These are phyloP conservation scores for Pelargonium myrrhifolium DNA, from an alignment of 441 rosid species.

Conservation along the genomic window DNA sequence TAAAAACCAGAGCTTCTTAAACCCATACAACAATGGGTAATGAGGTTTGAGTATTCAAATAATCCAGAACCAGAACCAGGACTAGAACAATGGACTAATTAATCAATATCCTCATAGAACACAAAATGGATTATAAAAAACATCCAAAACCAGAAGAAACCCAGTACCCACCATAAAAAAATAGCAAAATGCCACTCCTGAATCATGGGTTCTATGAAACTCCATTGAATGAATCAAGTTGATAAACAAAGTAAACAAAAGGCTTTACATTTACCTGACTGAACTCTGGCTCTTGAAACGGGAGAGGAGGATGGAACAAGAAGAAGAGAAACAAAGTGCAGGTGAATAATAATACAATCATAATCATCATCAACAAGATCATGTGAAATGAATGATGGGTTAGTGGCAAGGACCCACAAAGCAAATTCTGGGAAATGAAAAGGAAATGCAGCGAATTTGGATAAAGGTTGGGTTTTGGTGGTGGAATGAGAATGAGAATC, in stretches of 20 bases:
- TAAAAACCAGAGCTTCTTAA: too few species aligned
- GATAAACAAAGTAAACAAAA: background rate
- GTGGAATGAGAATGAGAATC: conserved; percentile 54
- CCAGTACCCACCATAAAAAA: background rate
- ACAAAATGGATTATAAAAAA: background rate
- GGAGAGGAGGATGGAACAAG: conserved; percentile 11
- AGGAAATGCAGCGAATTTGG: conserved; percentile 10
- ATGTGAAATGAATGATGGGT: conserved; percentile 18
- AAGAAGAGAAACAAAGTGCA: conserved; percentile 15
- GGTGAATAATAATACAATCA: conserved; percentile 7
- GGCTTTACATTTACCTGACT: conserved; percentile 27
- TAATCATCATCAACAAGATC: conserved; percentile 19
- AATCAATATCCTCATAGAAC: background rate
- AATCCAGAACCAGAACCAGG: too few species aligned
- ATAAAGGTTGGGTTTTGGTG: conserved; percentile 14
- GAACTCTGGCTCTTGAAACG: conserved; percentile 24
- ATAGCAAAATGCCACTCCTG: background rate
- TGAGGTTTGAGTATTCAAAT: too few species aligned
- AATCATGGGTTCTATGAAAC: background rate
- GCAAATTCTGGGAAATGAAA: conserved; percentile 26
- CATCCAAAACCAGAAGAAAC: background rate
- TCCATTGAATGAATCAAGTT: background rate
- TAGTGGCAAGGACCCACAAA: conserved; percentile 45
- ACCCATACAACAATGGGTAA: too few species aligned
- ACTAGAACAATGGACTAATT: background rate